phyloP scores from a whole-genome alignment of 192 early-diverging fungal genomes.

The Rhizophagus clarus region DNA sequence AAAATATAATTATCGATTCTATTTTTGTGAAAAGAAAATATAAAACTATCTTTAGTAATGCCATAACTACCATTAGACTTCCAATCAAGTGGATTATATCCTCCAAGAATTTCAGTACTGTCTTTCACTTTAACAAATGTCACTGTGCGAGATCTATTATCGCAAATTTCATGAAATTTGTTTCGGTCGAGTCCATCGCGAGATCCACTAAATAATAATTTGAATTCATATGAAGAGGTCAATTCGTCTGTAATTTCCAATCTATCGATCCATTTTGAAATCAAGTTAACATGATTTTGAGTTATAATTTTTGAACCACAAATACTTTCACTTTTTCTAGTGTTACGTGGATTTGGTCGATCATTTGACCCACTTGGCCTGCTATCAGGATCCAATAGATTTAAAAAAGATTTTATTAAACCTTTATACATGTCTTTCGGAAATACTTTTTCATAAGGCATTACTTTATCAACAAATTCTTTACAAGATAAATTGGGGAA shows the following conservation, averaged over 20 bases:
- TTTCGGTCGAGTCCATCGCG: neutral
- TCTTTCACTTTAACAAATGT: neutral
- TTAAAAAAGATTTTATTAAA: neutral
- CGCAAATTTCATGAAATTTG: neutral
- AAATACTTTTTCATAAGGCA: neutral
- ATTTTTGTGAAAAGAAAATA: neutral
- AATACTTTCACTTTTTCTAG: no score
- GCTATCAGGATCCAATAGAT: no score
- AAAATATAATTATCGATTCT: neutral
- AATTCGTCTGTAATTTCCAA: neutral
- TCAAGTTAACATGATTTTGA: neutral
- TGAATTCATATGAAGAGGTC: constrained; percentile 1
- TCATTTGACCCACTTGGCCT: neutral
- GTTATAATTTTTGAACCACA: neutral
- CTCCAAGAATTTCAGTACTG: neutral
- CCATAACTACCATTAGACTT: neutral
- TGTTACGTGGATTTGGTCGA: no score
- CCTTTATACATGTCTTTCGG: neutral
- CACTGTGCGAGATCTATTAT: neutral
- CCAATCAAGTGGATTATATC: constrained; percentile 19
- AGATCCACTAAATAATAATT: neutral
- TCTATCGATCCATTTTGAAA: constrained; percentile 5
- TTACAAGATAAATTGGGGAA: neutral
- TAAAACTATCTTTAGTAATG: no score
- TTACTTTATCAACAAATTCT: neutral